Base-by-base conservation (phyloP, 441 rosid genomes). In the Rhodomyrtus psidioides region DNA sequence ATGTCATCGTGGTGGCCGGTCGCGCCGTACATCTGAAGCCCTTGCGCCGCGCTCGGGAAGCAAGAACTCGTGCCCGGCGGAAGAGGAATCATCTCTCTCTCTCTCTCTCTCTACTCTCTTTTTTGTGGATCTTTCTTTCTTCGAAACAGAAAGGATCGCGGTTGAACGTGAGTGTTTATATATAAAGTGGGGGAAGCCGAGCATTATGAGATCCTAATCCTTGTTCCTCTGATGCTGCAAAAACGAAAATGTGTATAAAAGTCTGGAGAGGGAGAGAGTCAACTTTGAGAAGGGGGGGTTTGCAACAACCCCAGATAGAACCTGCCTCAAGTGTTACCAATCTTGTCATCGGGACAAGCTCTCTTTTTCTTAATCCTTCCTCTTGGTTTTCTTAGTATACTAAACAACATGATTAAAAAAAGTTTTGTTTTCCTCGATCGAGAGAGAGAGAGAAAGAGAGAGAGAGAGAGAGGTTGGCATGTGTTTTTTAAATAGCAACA, bases 311-410 rank as follows among this genome's bases (percentile, higher is more conserved):
- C 95, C 94, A 90, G 83, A n/a, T 86, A 88, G 81, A 27, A 86
- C 96, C 97, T 90, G 56, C 95, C 97, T 89, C 92, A 30, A 27
- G 87, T 90, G 24, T 83, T 30, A 87, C 92, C 58, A 16, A 82
- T 70, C 79, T 34, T 70, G 49, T n/a, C 79, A 21, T 70, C 10
- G 79, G 79, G 79, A 70, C 79, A 34, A 70, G 49, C 79, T 34
- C 79, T 34, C 49, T 34, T 65, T 62, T 42, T 65, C 76, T 70
- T 34, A 19, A 1, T 65, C 34, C 76, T 65, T 56, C 0, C 59
- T 56, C 10, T 65, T 34, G 76, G 34, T 34, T 65, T 70, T 70
- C 79, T 26, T 34, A 10, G n/a, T 5, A 34, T 34, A 70, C 79
- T 70, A 70, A 70, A 19, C 26, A 65, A 65, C 49, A 34, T 70